Evolutionary conservation across 495 filamentous ascomycete species (phyloP).

Genomic region (Tetracladium marchalianum): DNA sequence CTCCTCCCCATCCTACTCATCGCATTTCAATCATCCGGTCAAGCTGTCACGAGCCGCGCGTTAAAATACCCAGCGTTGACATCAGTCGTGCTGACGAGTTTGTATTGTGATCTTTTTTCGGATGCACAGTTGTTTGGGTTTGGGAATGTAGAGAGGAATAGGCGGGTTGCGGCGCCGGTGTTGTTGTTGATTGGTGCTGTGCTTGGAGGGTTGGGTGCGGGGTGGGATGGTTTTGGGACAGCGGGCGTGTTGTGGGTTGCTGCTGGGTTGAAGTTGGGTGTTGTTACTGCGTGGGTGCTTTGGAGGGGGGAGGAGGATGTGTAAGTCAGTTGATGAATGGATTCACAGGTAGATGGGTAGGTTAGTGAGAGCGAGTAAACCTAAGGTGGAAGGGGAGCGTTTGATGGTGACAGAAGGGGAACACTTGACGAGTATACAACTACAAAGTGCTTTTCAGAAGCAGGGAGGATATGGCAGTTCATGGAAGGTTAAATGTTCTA

Average conservation of each 20-base stretch:
- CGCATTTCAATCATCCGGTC: slow-evolving; percentile 61
- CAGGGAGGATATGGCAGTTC: no score
- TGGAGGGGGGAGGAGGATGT: slow-evolving; percentile 37
- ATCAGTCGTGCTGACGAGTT: slow-evolving; percentile 61
- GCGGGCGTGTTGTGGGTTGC: slow-evolving; percentile 57
- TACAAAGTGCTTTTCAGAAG: no score
- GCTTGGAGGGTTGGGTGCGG: slow-evolving; percentile 46
- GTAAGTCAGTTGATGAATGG: no score
- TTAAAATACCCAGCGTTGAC: slow-evolving; percentile 52
- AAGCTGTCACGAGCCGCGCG: slow-evolving; percentile 58
- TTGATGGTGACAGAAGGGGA: no score
- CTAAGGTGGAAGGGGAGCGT: no score
- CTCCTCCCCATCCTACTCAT: slow-evolving; percentile 52
- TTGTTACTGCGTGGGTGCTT: slow-evolving; percentile 43
- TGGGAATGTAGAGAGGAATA: slow-evolving; percentile 47
- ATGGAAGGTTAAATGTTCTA: no score
- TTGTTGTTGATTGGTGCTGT: slow-evolving; percentile 51
- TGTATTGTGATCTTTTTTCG: slow-evolving; percentile 63
- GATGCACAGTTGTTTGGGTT: slow-evolving; percentile 44
- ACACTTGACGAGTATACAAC: no score
- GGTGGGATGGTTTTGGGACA: slow-evolving; percentile 40
- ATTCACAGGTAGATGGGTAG: no score
- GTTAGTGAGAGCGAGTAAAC: no score
- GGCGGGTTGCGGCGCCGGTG: slow-evolving; percentile 44
- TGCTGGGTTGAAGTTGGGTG: slow-evolving; percentile 39